Evolutionary conservation across 345 rosid species (phyloP), one percentile per base, ranked within the genome.

Genomic region (Cardiospermum halicacabum): DNA sequence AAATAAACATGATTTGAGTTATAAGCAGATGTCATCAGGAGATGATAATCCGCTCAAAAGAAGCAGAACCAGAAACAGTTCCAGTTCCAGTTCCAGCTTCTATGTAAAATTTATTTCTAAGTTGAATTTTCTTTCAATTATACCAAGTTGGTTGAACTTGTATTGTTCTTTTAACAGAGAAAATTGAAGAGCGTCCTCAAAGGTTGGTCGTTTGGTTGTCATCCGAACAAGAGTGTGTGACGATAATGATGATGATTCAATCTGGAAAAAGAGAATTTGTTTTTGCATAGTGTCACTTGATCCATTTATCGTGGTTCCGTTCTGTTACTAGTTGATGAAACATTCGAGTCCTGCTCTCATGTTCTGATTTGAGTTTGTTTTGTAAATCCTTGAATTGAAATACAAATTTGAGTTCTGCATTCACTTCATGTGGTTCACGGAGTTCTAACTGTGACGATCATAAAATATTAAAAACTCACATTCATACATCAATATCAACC

Each of bases 161-260:
- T 18, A 31, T 30, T 1, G 28, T 48, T 27, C 39, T 34, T 7
- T 2, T 60, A 25, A 65, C 80, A 82, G 86, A 71, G 64, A 58
- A 76, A 69, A 76, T 27, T 84, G 57, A 80, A 70, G 71, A 22
- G 67, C 5, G n/a, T 72, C 60, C 25, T 72, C 8, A 63, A 30
- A 66, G 69, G 55, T 48, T 34, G 74, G 19, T 55, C 76, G 9
- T 69, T 59, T 40, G 72, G 82, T 43, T 58, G 80, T 43, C 50
- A 47, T 3, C 34, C 80, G 56, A 27, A 30, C 50, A 67, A 68
- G 60, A 63, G 43, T 9, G 16, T 13, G 37, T 4, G 37, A 34
- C 4, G 3, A 28, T 0, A 5, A n/a, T 27, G 25, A 27, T 40
- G 5, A 16, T 7, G 40, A 11, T 40, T 28, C 43, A 19, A 36